A percentile compares a stretch with the other conserved stretches of the same genome.
Conservation (phyloP, 2,329 filamentous ascomycete genomes). For the Capronia epimyces region DNA sequence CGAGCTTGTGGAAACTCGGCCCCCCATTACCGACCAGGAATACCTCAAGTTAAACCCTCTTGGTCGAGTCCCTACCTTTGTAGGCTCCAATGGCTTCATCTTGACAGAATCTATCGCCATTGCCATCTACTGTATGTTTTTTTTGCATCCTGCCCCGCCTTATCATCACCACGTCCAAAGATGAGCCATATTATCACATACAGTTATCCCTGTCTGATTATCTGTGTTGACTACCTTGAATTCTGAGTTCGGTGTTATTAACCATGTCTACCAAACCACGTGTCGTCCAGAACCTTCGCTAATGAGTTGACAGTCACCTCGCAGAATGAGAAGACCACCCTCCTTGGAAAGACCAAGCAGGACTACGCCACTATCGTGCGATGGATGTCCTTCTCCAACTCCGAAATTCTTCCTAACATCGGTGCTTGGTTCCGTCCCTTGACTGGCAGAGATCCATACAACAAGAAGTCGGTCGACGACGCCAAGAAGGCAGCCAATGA, state of each 20-base stretch:
- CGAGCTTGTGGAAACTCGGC: slow-evolving; percentile 70
- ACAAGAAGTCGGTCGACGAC: slow-evolving; percentile 96
- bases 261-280: slow-evolving; percentile 5
- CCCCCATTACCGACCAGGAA: slow-evolving; percentile 60
- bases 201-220: slow-evolving; percentile 99
- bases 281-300: slow-evolving; percentile 24
- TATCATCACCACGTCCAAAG: slow-evolving; percentile 39
- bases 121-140: slow-evolving; percentile 87
- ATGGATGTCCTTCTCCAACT: slow-evolving; percentile 97
- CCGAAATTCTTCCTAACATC: slow-evolving; percentile 69
- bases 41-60: slow-evolving; percentile 83
- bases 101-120: slow-evolving; percentile 90
- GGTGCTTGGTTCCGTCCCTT: slow-evolving; percentile 82
- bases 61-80: slow-evolving; percentile 87
- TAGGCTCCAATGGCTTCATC: slow-evolving; percentile 83
- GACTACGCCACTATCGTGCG: slow-evolving; percentile 97
- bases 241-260: slow-evolving; percentile 58
- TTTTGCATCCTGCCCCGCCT: slow-evolving; percentile 20
- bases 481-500: slow-evolving; percentile 62
- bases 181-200: slow-evolving; percentile 65
- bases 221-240: slow-evolving; percentile 86
- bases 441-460: slow-evolving; percentile 75
- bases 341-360: slow-evolving; percentile 99
- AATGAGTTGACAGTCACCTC: slow-evolving; percentile 67
- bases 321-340: slow-evolving; percentile 99